phyloP scores from a whole-genome alignment of 176 grass and related monocot species.

The Calamus simplicifolius region DNA sequence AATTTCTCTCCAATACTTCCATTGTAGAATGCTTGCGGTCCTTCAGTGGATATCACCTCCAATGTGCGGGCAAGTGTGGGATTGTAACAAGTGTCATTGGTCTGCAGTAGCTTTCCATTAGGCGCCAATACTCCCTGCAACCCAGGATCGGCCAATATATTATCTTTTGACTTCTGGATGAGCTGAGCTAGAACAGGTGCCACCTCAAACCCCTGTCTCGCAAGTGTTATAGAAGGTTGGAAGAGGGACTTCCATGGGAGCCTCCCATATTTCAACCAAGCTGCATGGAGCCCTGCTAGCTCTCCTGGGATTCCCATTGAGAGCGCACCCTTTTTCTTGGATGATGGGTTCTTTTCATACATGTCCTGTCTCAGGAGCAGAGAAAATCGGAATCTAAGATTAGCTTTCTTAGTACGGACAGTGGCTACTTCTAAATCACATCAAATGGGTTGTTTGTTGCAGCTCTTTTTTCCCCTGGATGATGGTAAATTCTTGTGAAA shows the following conservation, averaged over 20 bases:
- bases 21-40: conserved; percentile 45
- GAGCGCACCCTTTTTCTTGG: conserved; percentile 49
- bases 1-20: conserved; percentile 50
- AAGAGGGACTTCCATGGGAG: conserved; percentile 63
- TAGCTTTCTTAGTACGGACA: too few relatives aligned
- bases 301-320: conserved; percentile 89
- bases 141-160: conserved; percentile 68
- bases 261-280: conserved; percentile 60
- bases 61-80: conserved; percentile 43
- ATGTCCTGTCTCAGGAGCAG: conserved; percentile 47
- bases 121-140: conserved; percentile 58
- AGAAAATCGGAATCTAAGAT: too few relatives aligned
- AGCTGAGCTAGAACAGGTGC: conserved; percentile 32
- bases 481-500: too few relatives aligned
- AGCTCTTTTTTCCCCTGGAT: too few relatives aligned
- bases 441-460: too few relatives aligned
- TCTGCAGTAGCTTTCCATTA: conserved; percentile 26
- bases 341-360: conserved; percentile 45
- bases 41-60: conserved; percentile 45
- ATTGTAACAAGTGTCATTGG: conserved; percentile 65
- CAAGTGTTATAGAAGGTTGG: conserved; percentile 57
- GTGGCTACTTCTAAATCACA: too few relatives aligned
- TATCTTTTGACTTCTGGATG: conserved; percentile 11
- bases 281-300: conserved; percentile 63
- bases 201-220: conserved; percentile 48